phyloP scores from a whole-genome alignment of 163 green algal genomes.

The Coccomyxa subellipsoidea region DNA sequence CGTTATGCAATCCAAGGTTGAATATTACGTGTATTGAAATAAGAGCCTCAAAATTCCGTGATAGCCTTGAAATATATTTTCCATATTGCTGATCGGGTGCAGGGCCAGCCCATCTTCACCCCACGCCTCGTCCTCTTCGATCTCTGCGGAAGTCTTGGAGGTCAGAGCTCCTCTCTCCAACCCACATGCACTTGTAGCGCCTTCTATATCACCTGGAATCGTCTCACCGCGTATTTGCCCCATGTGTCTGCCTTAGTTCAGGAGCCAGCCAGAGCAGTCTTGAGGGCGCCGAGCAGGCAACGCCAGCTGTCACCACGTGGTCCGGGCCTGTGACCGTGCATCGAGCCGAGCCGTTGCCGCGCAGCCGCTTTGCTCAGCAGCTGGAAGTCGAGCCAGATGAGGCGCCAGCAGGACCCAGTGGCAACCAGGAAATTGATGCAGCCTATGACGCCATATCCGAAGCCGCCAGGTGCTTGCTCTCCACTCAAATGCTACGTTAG shows the following conservation, averaged over 20 bases:
- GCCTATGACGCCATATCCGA: background rate
- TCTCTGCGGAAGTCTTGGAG: constrained; percentile 50
- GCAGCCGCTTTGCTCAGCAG: constrained; percentile 38
- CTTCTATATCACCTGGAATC: background rate
- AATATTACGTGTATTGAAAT: no score
- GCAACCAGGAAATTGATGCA: background rate
- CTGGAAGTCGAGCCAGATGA: constrained; percentile 41
- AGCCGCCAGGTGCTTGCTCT: background rate
- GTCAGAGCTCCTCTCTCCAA: constrained; percentile 17
- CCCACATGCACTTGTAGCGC: background rate
- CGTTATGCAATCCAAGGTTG: no score
- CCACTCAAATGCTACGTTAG: no score
- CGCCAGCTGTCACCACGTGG: constrained; percentile 41
- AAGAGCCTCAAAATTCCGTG: no score
- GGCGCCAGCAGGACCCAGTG: background rate
- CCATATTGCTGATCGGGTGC: background rate
- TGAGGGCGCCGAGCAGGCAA: background rate
- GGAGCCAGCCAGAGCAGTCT: background rate
- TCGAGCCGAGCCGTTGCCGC: constrained; percentile 17
- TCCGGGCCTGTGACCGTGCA: constrained; percentile 47
- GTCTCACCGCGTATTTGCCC: no score
- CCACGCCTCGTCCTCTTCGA: constrained; percentile 60
- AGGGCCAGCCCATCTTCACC: constrained; percentile 31
- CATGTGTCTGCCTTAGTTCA: background rate
- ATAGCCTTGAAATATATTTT: no score